Base-by-base conservation (phyloP, 345 rosid genomes). In the Citrus maxima region DNA sequence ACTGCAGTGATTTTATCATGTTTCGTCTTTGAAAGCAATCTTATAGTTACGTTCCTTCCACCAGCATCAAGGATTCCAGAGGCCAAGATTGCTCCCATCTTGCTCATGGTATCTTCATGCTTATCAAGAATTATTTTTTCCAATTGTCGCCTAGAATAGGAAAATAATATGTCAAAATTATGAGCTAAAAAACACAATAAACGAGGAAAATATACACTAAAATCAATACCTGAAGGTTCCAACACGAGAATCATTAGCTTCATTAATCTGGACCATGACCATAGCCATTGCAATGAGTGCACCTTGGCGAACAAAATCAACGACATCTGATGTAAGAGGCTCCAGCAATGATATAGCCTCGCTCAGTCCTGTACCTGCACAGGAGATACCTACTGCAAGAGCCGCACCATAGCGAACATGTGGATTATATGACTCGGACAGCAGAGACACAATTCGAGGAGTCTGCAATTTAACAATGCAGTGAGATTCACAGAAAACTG, bases 351-450 rank as follows among this genome's bases (percentile, higher is more conserved):
- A 94, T 86, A 97, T 90, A n/a, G 99, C 99, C 88, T 97, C 98
- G 58, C 97, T 94, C 82, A 97, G 83, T 80, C 99, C 98, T 70
- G 99, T 97, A 70, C 98, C 99, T 25, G 99, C 99, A 87, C 99
- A 97, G 65, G 99, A 97, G 74, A 97, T 97, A 77, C 99, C 99
- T 38, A 97, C 98, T 1, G 99, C 99, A 67, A 97, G 98, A 70
- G 98, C 99, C 34, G 99, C 99, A 71, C 99, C 99, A 74, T 97
- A 97, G 51, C 98, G 97, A 79, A 97, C 99, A 85, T 97, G 99
- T 27, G 99, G 99, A 80, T 94, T 97, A 84, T 97, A 94, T 58
- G 99, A 96, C 86, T 97, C 98, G 0, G 99, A 97, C 46, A 97
- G 91, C 79, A 94, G 86, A 27, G 98, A 94, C 72, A 97, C 99